phyloP scores from a whole-genome alignment of 2,329 filamentous ascomycete species.

The Clarireedia monteithiana region DNA sequence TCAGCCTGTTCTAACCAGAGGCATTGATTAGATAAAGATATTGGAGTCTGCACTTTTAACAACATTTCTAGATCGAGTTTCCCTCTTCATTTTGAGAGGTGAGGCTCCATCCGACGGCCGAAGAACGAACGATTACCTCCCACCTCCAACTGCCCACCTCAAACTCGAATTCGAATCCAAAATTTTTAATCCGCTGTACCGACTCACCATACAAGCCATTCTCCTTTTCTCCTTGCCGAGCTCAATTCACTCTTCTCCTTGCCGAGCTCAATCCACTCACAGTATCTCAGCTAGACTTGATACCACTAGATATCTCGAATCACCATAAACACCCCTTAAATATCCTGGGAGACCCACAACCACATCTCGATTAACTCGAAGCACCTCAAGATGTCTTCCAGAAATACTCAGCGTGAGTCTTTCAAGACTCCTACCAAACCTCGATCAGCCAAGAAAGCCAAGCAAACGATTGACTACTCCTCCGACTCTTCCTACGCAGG shows the following conservation, averaged over 20 bases:
- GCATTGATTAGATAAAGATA: constrained; percentile 10
- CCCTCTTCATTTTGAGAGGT: constrained; percentile 17
- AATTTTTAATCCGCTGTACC: no score
- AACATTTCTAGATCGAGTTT: constrained; percentile 22
- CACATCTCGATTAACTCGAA: background rate
- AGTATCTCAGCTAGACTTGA: no score
- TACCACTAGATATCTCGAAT: no score
- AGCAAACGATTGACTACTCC: constrained; percentile 39
- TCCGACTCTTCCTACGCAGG: constrained; percentile 65
- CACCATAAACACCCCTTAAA: no score
- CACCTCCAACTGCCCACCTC: background rate
- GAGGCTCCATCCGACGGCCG: constrained; percentile 18
- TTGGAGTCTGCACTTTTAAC: constrained; percentile 31
- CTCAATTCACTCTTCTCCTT: no score
- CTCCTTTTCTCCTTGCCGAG: no score
- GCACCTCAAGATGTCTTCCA: constrained; percentile 27
- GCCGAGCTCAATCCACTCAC: no score
- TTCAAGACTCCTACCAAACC: constrained; percentile 29
- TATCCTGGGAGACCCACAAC: background rate
- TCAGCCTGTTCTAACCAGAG: constrained; percentile 12
- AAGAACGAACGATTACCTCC: constrained; percentile 8
- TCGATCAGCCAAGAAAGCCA: background rate
- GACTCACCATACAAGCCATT: no score
- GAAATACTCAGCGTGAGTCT: constrained; percentile 45
- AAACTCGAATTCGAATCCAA: no score